These are phyloP conservation scores for Calonectria ilicicola DNA, from an alignment of 2,329 filamentous ascomycete species.

Conservation along the genomic window DNA sequence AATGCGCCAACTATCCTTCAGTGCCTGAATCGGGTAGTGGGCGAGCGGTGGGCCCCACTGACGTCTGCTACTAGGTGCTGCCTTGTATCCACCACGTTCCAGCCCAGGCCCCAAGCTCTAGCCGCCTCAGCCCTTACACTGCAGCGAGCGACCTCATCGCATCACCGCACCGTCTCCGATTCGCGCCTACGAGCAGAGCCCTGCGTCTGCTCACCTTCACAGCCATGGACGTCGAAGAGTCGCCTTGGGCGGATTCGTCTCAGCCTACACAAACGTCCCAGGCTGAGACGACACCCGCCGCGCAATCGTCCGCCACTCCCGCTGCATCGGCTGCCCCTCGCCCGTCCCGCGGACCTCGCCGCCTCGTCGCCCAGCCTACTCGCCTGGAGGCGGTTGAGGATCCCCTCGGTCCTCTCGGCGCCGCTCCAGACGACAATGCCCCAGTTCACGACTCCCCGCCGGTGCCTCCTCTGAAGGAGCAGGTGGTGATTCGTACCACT, in stretches of 20 bases:
- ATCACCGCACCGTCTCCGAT: constrained; percentile 29
- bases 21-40: not conserved
- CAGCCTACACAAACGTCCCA: constrained; percentile 41
- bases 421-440: constrained; percentile 63
- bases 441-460: constrained; percentile 67
- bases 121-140: constrained; percentile 20
- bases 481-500: constrained; percentile 69
- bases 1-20: not conserved
- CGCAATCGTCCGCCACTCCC: constrained; percentile 43
- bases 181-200: constrained; percentile 17
- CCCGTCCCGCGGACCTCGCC: constrained; percentile 65
- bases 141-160: constrained; percentile 23
- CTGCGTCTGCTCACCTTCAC: constrained; percentile 14
- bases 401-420: constrained; percentile 82
- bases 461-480: constrained; percentile 77
- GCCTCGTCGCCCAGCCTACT: constrained; percentile 80
- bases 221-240: constrained; percentile 64
- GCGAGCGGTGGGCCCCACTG: constrained; percentile 13
- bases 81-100: constrained; percentile 18
- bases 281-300: constrained; percentile 42
- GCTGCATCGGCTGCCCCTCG: constrained; percentile 51
- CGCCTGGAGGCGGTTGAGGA: constrained; percentile 83
- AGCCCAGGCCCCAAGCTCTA: constrained; percentile 22
- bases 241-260: constrained; percentile 62
- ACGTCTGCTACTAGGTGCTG: constrained; percentile 18